These are phyloP conservation scores for Hypoxylon rubiginosum DNA, from an alignment of 2,329 filamentous ascomycete genomes.

Conservation along the genomic window DNA sequence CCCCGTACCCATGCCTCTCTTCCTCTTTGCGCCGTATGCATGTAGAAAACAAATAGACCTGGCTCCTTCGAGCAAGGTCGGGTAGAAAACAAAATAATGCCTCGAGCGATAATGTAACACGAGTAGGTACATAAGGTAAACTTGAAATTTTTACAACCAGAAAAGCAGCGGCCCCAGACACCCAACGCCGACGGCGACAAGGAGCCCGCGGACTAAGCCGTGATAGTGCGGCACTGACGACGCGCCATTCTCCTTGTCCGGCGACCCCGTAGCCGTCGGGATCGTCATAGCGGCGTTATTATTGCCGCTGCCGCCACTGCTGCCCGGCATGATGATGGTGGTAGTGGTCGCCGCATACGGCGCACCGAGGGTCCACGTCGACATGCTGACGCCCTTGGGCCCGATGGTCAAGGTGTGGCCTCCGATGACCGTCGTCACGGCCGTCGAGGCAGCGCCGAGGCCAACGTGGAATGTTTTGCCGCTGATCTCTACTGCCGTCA, in stretches of 20 bases:
- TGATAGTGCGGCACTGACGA: slow-evolving; percentile 25
- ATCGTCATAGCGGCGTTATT: slow-evolving; percentile 43
- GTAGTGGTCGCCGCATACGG: slow-evolving; percentile 62
- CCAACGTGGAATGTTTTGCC: slow-evolving; percentile 67
- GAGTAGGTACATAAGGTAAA: slow-evolving; percentile 8
- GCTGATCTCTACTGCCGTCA: slow-evolving; percentile 63
- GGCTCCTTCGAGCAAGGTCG: neutral
- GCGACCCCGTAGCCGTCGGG: slow-evolving; percentile 20
- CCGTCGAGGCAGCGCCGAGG: slow-evolving; percentile 56
- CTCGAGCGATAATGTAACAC: slow-evolving; percentile 12
- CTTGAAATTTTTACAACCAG: slow-evolving; percentile 37
- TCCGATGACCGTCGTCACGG: slow-evolving; percentile 60
- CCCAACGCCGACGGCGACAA: slow-evolving; percentile 60
- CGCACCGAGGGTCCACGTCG: slow-evolving; percentile 60
- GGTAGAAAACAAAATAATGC: too few species aligned
- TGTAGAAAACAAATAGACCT: slow-evolving; percentile 15
- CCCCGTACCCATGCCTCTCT: neutral
- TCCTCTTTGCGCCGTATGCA: slow-evolving; percentile 21
- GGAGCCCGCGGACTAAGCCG: slow-evolving; percentile 35
- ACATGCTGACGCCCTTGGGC: slow-evolving; percentile 62
- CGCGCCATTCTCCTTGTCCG: slow-evolving; percentile 39
- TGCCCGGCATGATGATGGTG: slow-evolving; percentile 24
- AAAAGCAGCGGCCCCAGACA: slow-evolving; percentile 46
- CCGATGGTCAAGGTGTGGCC: slow-evolving; percentile 67
- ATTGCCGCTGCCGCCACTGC: slow-evolving; percentile 32